Evolutionary conservation across 1,284 basidiomycete species (phyloP), one percentile per base, ranked within the genome.

Genomic region (Moniliophthora roreri): DNA sequence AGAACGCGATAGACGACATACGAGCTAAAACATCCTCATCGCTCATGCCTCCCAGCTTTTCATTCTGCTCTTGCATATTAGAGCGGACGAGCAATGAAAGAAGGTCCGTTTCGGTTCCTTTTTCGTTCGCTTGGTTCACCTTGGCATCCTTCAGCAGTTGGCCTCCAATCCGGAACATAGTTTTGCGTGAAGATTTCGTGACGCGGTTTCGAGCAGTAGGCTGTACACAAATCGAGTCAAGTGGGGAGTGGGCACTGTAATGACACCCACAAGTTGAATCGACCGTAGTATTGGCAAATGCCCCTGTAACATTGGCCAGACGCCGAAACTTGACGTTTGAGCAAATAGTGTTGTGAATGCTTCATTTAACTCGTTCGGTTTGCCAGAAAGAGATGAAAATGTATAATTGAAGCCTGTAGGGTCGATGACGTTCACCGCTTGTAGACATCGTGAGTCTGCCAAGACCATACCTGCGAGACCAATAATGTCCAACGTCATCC

Each of bases 401-500:
- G 80, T 64, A 62, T 89, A 89, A 61, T 81, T 78, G 64, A 91
- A 91, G 0, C 85, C 80, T 81, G 40, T 10, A 16, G 16, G 18
- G 32, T 24, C 32, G 15, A 10, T 23, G n/a, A n/a, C n/a, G n/a
- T n/a, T n/a, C n/a, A n/a, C n/a, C n/a, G n/a, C n/a, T 4, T 16
- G 16, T 8, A 46, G 24, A 9, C 24, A 24, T 7, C 8, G 15
- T 5, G 15, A 10, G n/a, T 44, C 10, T 21, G 41, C n/a, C n/a
- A n/a, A 9, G 13, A 55, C n/a, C 60, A 11, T 55, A 78, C 85
- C 86, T 24, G 87, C 82, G 11, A 81, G 69, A 8, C 86, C 86
- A 51, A 91, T 89, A 21, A 88, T 73, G 59, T 90, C 87, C 34
- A 89, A 69, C 0, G 87, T 88, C 53, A 75, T 72, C 51, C 75